Percentiles rank a stretch among this genome's conserved stretches.
Evolutionary conservation across 2,329 filamentous ascomycete genomes (phyloP).

Genomic region (Clarireedia hainanense): DNA sequence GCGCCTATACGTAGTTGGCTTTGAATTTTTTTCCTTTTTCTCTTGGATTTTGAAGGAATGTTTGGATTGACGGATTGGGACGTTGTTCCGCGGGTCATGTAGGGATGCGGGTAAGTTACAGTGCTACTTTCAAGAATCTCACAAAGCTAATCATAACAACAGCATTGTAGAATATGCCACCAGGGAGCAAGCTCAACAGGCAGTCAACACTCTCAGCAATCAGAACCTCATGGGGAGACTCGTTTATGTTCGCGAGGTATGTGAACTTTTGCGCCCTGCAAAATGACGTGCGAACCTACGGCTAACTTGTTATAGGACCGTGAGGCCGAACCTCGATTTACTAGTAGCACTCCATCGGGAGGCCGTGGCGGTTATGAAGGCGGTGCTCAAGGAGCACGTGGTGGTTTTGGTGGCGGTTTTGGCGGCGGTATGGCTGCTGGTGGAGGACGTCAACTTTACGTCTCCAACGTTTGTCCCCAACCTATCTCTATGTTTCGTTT

Average conservation of each 20-base stretch:
- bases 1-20: constrained; percentile 85
- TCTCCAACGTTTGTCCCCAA: constrained; percentile 84
- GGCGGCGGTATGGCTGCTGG: constrained; percentile 39
- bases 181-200: constrained; percentile 96
- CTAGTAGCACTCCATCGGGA: constrained; percentile 55
- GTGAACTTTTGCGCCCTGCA: constrained; percentile 19
- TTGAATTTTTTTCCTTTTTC: constrained; percentile 46
- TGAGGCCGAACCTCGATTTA: constrained; percentile 95
- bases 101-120: constrained; percentile 97
- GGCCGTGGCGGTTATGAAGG: constrained; percentile 51
- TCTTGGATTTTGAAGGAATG: constrained; percentile 66
- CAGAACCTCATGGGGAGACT: constrained; percentile 98
- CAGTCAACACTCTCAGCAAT: constrained; percentile 96
- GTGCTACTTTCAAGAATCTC: background rate
- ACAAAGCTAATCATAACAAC: constrained; percentile 3
- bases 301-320: constrained; percentile 59
- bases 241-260: constrained; percentile 95
- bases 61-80: constrained; percentile 98
- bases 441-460: constrained; percentile 84
- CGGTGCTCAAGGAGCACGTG: constrained; percentile 4
- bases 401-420: constrained; percentile 28
- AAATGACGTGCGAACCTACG: background rate
- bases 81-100: constrained; percentile 81
- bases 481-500: constrained; percentile 14
- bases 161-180: constrained; percentile 99